Evolutionary conservation across 108 stramenopile species (phyloP), one percentile per base, ranked within the genome.

Genomic region (Pseudonitzschia multiseries): DNA sequence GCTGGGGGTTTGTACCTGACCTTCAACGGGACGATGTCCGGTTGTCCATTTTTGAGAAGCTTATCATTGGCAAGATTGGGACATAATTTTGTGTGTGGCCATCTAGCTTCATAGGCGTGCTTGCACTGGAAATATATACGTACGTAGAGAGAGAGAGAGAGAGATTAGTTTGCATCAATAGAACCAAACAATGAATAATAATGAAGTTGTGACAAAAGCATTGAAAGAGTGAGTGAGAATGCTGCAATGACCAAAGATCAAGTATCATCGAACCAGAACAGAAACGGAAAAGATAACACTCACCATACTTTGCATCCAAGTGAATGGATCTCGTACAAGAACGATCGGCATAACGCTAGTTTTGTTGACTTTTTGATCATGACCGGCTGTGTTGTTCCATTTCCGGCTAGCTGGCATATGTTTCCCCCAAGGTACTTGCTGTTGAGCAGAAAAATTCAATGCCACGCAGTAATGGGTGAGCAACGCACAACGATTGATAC

Each of bases 341-440:
- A 93, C 87, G n/a, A 93, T 75, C 12, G 93, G 93, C 41, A 96
- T 65, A 12, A 91, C 73, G 48, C 76, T 78, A 13, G 83, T 84
- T 54, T 88, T 83, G 64, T 79, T 81, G 8, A 75, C 59, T 24
- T 80, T 67, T 17, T 31, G 13, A 27, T 73, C 76, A 20, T 75
- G 43, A 41, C 69, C 51, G 59, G 78, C 51, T 50, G 83, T 81
- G 70, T 86, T 81, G 33, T 51, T 52, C 27, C 48, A 68, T 64
- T 81, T 70, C 61, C 65, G 78, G 13, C 29, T 53, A 12, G 78
- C 75, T 21, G 86, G 83, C 69, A 69, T 83, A 71, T 91, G 93
- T 72, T 91, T 91, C 10, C 92, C 91, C 95, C 95, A 96, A 0
- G 92, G 92, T 29, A 89, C 89, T 79, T 88, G 86, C 46, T 48